Percentiles rank a stretch among this genome's conserved stretches.
Conservation (phyloP, 2,329 filamentous ascomycete species). For the Chaetomium strumarium region DNA sequence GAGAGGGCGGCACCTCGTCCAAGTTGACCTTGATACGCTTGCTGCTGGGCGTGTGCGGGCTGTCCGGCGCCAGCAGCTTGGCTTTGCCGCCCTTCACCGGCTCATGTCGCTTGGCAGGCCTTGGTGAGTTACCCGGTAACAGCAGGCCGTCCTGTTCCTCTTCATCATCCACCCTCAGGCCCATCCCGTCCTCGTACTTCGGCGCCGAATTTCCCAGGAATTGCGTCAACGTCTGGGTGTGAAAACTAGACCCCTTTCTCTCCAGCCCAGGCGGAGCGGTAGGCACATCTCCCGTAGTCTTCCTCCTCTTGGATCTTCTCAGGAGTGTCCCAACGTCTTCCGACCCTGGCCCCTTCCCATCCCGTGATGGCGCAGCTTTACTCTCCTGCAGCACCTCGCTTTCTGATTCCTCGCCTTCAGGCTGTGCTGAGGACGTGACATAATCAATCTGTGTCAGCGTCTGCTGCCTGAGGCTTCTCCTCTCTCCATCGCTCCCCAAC, state of each 20-base stretch:
- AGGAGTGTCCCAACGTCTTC: neutral
- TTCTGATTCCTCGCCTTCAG: neutral
- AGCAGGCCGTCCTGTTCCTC: slow-evolving; percentile 19
- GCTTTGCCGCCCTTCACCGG: slow-evolving; percentile 6
- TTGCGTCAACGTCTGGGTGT: slow-evolving; percentile 34
- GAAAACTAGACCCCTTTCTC: slow-evolving; percentile 24
- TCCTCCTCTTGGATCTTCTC: slow-evolving; percentile 25
- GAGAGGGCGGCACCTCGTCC: slow-evolving; percentile 42
- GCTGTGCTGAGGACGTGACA: slow-evolving; percentile 9
- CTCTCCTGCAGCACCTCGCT: slow-evolving; percentile 11
- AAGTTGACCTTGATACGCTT: slow-evolving; percentile 33
- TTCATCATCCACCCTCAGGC: slow-evolving; percentile 22
- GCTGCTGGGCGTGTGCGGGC: slow-evolving; percentile 38
- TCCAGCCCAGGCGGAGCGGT: slow-evolving; percentile 13
- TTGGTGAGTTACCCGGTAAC: neutral
- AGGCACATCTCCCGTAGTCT: slow-evolving; percentile 26
- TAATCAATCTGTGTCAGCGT: slow-evolving; percentile 33
- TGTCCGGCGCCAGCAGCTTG: slow-evolving; percentile 26
- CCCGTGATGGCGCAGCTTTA: neutral
- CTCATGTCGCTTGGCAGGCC: neutral
- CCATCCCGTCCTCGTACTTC: slow-evolving; percentile 10
- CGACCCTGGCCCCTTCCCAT: neutral
- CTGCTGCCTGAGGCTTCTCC: slow-evolving; percentile 25
- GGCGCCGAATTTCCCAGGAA: slow-evolving; percentile 23
- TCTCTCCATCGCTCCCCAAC: neutral